Conservation (phyloP, 2,329 filamentous ascomycete genomes). For the Chlorencoelia australis region DNA sequence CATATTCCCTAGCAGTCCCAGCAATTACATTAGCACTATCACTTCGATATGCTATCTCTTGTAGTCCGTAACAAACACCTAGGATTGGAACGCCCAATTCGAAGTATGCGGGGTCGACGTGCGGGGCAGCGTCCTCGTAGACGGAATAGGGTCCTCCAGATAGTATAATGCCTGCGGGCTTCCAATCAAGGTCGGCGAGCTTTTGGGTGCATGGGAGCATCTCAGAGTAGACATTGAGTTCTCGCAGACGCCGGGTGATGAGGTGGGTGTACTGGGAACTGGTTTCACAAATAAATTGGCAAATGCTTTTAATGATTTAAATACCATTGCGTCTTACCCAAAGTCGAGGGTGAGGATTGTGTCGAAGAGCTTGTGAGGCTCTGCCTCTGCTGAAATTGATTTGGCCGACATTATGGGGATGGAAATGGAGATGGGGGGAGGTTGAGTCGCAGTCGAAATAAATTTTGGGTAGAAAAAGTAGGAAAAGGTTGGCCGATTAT, state of each 20-base stretch:
- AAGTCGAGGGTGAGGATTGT: slow-evolving; percentile 67
- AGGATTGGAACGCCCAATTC: slow-evolving; percentile 30
- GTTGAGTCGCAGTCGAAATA: too few species aligned
- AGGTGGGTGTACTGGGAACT: slow-evolving; percentile 62
- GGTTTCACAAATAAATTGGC: slow-evolving; percentile 6
- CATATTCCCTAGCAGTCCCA: slow-evolving; percentile 42
- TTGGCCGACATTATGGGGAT: background rate
- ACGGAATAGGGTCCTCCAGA: slow-evolving; percentile 67
- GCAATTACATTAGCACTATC: slow-evolving; percentile 54
- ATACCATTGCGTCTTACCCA: slow-evolving; percentile 31
- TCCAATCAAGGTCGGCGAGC: slow-evolving; percentile 64
- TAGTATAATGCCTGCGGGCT: slow-evolving; percentile 75
- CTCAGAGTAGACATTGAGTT: slow-evolving; percentile 75
- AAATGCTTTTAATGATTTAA: slow-evolving; percentile 1
- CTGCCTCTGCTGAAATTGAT: slow-evolving; percentile 4
- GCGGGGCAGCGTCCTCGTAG: slow-evolving; percentile 67
- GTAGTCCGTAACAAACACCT: slow-evolving; percentile 37
- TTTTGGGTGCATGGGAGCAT: slow-evolving; percentile 84
- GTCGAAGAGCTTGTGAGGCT: slow-evolving; percentile 25
- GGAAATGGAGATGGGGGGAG: too few species aligned
- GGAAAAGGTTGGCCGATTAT: too few species aligned
- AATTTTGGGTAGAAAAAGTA: too few species aligned
- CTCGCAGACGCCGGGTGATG: slow-evolving; percentile 54
- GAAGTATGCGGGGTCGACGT: slow-evolving; percentile 74
- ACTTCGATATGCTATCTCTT: slow-evolving; percentile 66